Base-by-base conservation (phyloP, 1,284 basidiomycete species). In the Cryptococcus sp. region DNA sequence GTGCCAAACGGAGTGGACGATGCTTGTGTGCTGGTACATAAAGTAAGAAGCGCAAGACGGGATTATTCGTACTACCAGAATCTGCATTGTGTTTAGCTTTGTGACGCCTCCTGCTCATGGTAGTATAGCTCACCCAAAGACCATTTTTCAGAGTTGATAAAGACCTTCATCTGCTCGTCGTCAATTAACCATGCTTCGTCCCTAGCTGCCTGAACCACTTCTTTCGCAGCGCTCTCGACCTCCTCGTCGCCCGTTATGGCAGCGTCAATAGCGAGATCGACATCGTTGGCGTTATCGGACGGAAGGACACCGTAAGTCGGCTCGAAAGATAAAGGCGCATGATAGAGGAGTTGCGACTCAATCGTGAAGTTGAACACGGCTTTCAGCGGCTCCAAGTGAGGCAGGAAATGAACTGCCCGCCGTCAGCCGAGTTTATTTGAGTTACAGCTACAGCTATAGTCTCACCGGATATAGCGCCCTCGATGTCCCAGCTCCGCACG, bases 141-240 rank as follows among this genome's bases (percentile, higher is more conserved):
- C 95, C 95, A 99, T 72, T 93, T 89, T 16, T 93, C 94, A 3
- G 92, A 92, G 71, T 99, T 99, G 55, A 99, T 84, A 70, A 99
- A 99, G 0, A 93, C 86, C 22, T 88, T 91, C 57, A 94, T 82
- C 66, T 93, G 86, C 66, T 93, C 91, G 56, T 86, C 85, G 15
- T 85, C 86, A 42, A 96, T 78, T 0, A 85, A 84, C 74, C 86
- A 86, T 0, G 73, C 71, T 17, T 77, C 77, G 11, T 77, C 67
- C 22, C 66, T 70, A 19, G 63, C 45, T 1, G 48, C 49, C 5
- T 65, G 60, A 2, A 67, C 22, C 40, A 65, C 22, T 20, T 60
- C 64, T 41, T 62, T 64, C n/a, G 61, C 65, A 7, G 64, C 54
- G 15, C 50, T 42, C 22, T 61, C 61, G 0, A 54, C 66, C 3